Evolutionary conservation across 2,329 filamentous ascomycete genomes (phyloP).

Genomic region (Sordariomycetes sp.): DNA sequence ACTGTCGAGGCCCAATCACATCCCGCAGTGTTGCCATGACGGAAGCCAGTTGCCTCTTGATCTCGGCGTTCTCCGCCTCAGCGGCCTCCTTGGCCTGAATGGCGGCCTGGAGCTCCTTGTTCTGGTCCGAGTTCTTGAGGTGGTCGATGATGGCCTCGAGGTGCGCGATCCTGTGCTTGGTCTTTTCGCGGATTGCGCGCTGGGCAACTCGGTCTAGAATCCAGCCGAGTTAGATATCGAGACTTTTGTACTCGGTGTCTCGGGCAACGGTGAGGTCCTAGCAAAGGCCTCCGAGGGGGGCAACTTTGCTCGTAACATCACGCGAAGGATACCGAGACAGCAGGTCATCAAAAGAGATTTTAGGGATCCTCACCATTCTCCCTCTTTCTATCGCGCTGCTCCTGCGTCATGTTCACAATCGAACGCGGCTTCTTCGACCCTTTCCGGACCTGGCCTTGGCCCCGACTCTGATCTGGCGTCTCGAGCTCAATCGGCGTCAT

Average conservation of each 20-base stretch:
- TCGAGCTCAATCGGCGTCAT: neutral
- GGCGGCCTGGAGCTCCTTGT: slow-evolving; percentile 56
- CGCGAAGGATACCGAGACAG: neutral
- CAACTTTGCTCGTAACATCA: neutral
- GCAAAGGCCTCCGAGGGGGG: neutral
- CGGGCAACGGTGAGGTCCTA: neutral
- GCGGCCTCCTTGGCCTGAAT: slow-evolving; percentile 64
- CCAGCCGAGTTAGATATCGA: neutral
- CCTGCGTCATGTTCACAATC: slow-evolving; percentile 54
- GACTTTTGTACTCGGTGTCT: neutral
- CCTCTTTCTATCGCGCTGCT: slow-evolving; percentile 58
- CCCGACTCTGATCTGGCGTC: neutral
- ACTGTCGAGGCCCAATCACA: neutral
- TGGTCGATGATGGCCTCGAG: slow-evolving; percentile 57
- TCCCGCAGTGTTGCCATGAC: neutral
- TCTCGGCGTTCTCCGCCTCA: slow-evolving; percentile 67
- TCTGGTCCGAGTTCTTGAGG: slow-evolving; percentile 60
- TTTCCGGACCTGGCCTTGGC: neutral
- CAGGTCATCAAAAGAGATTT: neutral
- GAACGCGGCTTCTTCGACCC: slow-evolving; percentile 3
- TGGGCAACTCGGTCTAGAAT: slow-evolving; percentile 56
- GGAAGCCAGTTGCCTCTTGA: slow-evolving; percentile 29
- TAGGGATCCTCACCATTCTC: slow-evolving; percentile 32
- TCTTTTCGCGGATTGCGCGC: slow-evolving; percentile 70
- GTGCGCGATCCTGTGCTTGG: neutral